These are phyloP conservation scores for Allodekkera sacchari DNA, from an alignment of 805 yeast species.

Conservation along the genomic window DNA sequence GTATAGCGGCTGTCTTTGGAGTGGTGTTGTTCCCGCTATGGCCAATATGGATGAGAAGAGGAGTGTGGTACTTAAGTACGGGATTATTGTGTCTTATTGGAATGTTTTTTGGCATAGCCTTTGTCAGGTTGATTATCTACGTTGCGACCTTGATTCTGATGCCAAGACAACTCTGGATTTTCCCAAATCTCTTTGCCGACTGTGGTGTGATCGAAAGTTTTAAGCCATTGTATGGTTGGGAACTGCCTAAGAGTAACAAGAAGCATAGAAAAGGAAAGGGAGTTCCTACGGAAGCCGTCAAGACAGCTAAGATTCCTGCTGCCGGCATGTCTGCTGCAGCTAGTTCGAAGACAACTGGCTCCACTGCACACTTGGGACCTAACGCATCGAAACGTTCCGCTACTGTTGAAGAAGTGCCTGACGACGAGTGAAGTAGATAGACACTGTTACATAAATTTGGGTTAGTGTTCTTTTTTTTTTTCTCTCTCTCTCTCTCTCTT, in stretches of 20 bases:
- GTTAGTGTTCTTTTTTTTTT: background rate
- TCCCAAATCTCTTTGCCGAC: slow-evolving; percentile 93
- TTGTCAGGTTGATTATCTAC: slow-evolving; percentile 68
- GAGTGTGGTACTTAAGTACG: slow-evolving; percentile 86
- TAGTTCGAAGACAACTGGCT: slow-evolving; percentile 3
- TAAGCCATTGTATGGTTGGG: slow-evolving; percentile 83
- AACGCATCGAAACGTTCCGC: slow-evolving; percentile 3
- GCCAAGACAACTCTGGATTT: slow-evolving; percentile 85
- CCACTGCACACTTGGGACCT: background rate
- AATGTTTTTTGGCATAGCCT: slow-evolving; percentile 67
- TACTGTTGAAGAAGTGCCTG: slow-evolving; percentile 1
- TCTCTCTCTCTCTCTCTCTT: background rate
- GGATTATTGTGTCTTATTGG: slow-evolving; percentile 66
- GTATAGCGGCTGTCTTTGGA: slow-evolving; percentile 54
- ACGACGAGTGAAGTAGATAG: too few relatives aligned
- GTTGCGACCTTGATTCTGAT: slow-evolving; percentile 46
- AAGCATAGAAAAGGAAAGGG: slow-evolving; percentile 3
- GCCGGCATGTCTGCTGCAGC: slow-evolving; percentile 8
- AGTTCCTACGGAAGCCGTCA: slow-evolving; percentile 6
- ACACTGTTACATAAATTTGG: background rate
- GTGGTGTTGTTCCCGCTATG: slow-evolving; percentile 84
- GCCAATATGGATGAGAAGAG: slow-evolving; percentile 84
- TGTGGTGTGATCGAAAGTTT: slow-evolving; percentile 92
- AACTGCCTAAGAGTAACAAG: slow-evolving; percentile 24
- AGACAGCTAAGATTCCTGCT: slow-evolving; percentile 4